These are phyloP conservation scores for Russula sp. DNA, from an alignment of 768 basidiomycete genomes.

Conservation along the genomic window DNA sequence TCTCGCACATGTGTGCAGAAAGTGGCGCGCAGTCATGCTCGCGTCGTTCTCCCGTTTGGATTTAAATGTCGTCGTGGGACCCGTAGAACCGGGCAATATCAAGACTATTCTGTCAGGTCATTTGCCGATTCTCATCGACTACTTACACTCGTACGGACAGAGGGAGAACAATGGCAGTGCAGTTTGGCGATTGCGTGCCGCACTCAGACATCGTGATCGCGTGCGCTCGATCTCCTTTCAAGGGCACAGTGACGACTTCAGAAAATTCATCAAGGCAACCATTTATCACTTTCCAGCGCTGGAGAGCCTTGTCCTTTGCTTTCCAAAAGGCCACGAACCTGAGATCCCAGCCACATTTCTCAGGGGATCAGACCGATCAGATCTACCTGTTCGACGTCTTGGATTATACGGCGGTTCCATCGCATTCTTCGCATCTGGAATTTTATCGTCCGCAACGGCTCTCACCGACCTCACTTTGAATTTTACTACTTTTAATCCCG, in stretches of 20 bases:
- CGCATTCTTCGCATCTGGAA: neutral
- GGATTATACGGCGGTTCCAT: neutral
- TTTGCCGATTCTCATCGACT: conserved; percentile 10
- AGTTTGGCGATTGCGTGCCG: neutral
- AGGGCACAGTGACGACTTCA: fast-evolving
- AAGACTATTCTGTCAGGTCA: neutral
- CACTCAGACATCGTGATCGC: neutral
- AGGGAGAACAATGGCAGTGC: too few relatives aligned
- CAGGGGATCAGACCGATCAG: neutral
- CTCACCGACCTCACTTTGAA: neutral
- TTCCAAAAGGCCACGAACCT: fast-evolving
- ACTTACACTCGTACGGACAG: neutral
- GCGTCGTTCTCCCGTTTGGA: conserved; percentile 6
- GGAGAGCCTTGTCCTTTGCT: neutral
- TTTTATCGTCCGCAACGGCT: neutral
- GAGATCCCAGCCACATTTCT: neutral
- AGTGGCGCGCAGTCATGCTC: conserved; percentile 3
- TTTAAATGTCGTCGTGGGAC: neutral
- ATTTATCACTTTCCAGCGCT: conserved; percentile 2
- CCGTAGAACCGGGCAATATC: neutral
- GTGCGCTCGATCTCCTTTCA: neutral
- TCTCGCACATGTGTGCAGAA: conserved; percentile 13
- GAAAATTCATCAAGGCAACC: neutral
- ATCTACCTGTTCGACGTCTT: neutral
- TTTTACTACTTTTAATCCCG: neutral